Percentiles rank a stretch among this genome's conserved stretches.
These are phyloP conservation scores for Rhizophagus sp. DNA, from an alignment of 192 early-diverging fungal species.

Conservation along the genomic window DNA sequence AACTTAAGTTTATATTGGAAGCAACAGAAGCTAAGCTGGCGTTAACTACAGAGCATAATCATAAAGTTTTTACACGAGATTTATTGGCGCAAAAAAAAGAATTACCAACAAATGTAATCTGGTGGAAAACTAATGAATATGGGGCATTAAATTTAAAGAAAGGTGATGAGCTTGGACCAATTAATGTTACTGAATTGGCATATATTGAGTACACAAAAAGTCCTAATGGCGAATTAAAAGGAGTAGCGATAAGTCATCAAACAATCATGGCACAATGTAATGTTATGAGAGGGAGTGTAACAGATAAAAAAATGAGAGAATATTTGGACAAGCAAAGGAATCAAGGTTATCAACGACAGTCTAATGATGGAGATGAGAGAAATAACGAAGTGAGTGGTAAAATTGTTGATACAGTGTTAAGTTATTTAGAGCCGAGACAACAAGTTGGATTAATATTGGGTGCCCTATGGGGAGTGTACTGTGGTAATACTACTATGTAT, in stretches of 20 bases:
- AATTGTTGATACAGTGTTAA: slow-evolving; percentile 59
- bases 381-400: slow-evolving; percentile 25
- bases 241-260: slow-evolving; percentile 74
- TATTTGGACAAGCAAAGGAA: not conserved
- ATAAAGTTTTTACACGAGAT: slow-evolving; percentile 74
- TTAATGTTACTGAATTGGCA: slow-evolving; percentile 64
- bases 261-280: slow-evolving; percentile 74
- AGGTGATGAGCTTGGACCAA: slow-evolving; percentile 56
- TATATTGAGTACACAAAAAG: slow-evolving; percentile 87
- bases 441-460: slow-evolving; percentile 75
- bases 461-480: slow-evolving; percentile 66
- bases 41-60: slow-evolving; percentile 81
- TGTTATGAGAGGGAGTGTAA: slow-evolving; percentile 36
- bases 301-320: not conserved
- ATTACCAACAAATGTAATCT: slow-evolving; percentile 68
- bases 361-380: slow-evolving; percentile 15
- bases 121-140: slow-evolving; percentile 85
- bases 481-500: slow-evolving; percentile 70
- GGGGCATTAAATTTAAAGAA: slow-evolving; percentile 61
- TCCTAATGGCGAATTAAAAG: slow-evolving; percentile 82
- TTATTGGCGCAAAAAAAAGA: slow-evolving; percentile 59
- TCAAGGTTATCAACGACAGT: not conserved
- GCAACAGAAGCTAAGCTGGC: slow-evolving; percentile 66
- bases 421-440: slow-evolving; percentile 78
- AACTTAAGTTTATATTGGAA: slow-evolving; percentile 74